phyloP scores from a whole-genome alignment of 208 protist species.

The Acanthamoeba royreba region DNA sequence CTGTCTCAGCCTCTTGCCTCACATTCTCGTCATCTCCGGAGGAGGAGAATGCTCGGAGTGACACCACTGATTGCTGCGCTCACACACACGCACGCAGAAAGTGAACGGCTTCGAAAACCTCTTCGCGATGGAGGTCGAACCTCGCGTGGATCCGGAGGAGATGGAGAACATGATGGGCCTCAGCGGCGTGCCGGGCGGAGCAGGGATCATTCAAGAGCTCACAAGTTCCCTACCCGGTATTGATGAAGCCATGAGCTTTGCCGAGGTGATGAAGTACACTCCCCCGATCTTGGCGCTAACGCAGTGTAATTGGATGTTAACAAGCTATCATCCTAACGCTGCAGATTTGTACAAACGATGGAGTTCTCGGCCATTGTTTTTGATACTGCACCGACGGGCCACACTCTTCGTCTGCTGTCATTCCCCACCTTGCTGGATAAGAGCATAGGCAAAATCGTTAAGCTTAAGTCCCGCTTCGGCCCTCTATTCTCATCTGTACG shows the following conservation, averaged over 20 bases:
- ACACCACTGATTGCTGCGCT: no score
- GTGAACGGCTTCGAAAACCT: slow-evolving; percentile 92
- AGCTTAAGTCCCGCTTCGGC: slow-evolving; percentile 72
- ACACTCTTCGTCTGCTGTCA: slow-evolving; percentile 94
- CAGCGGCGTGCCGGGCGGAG: slow-evolving; percentile 6
- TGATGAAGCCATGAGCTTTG: slow-evolving; percentile 97
- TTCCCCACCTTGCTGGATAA: slow-evolving; percentile 86
- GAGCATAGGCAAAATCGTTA: slow-evolving; percentile 74
- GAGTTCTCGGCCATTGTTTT: slow-evolving; percentile 95
- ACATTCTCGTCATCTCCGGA: not conserved
- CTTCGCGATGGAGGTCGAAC: slow-evolving; percentile 85
- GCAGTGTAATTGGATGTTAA: not conserved
- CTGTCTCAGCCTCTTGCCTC: not conserved
- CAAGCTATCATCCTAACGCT: not conserved
- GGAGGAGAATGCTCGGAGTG: no score
- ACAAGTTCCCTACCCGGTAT: slow-evolving; percentile 90
- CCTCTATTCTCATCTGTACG: slow-evolving; percentile 69
- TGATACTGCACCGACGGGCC: slow-evolving; percentile 99
- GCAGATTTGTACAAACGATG: slow-evolving; percentile 82
- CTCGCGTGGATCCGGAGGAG: slow-evolving; percentile 64
- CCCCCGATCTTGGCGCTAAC: not conserved
- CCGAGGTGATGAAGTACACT: slow-evolving; percentile 88
- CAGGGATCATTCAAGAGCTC: slow-evolving; percentile 62
- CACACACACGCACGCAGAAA: not conserved
- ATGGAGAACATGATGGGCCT: slow-evolving; percentile 80